Base-by-base conservation (phyloP, 2,329 filamentous ascomycete species). In the Phaeoacremonium minimum region DNA sequence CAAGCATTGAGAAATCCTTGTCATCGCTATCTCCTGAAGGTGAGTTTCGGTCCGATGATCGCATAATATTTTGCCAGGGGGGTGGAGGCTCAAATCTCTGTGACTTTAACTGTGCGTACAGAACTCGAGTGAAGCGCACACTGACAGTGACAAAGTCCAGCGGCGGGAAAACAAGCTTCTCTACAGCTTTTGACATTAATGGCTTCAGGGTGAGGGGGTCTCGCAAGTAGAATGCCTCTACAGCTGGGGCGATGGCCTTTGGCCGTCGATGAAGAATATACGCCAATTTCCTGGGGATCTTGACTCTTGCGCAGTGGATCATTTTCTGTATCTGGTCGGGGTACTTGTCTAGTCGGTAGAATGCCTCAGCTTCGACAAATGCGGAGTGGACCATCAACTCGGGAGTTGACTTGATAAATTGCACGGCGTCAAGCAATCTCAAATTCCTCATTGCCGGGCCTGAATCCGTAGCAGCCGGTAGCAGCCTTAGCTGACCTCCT, bases 151-250 rank as follows among this genome's bases (percentile, higher is more conserved):
- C 84, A 28, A 95, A 75, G 54, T 97, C 91, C 31, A 73, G 62
- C 0, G 89, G 89, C 4, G 80, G 73, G 49, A 98, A 95, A 3
- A 60, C 54, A 3, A 89, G 67, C 0, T 29, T 18, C 1, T 22
- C 28, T 1, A 64, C 58, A 1, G 75, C 58, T 20, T 74, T 66
- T 3, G 73, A 71, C 37, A 81, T 66, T 4, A 95, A 66, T 1
- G 81, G 77, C 37, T 83, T 83, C 30, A 96, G 61, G 1, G 83
- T 73, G 39, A 88, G 72, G 0, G 88, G 83, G 51, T 97, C 90
- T 43, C 93, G 81, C 12, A 95, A 73, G 57, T 97, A 97, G 60
- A 98, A 97, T 1, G 85, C 81, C 59, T 98, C 94, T 4, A 91
- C 77, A 2, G 88, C 89, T 0, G 89, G 80, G 3, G 89, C 83